A percentile compares a stretch with the other conserved stretches of the same genome.
Evolutionary conservation across 768 basidiomycete species (phyloP).

Genomic region (Agrocybe praecox): DNA sequence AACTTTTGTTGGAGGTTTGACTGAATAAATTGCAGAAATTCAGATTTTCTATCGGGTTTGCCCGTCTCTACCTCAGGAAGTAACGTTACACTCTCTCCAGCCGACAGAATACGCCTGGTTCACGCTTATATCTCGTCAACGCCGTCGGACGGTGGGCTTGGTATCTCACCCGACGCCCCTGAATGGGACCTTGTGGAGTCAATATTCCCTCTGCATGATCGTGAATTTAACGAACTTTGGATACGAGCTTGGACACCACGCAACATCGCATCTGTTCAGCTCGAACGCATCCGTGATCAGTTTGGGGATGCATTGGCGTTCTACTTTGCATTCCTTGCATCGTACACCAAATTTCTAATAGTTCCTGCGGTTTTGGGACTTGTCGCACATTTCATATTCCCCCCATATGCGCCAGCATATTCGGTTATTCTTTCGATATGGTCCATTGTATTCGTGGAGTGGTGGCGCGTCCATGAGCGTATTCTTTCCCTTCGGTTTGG

Average conservation of each 20-base stretch:
- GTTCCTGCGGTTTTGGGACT: slow-evolving; percentile 76
- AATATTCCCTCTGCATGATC: slow-evolving; percentile 85
- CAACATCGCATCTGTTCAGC: slow-evolving; percentile 61
- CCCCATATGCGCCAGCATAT: slow-evolving; percentile 77
- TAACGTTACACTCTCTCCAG: slow-evolving; percentile 55
- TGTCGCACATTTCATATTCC: slow-evolving; percentile 67
- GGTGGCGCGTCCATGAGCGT: slow-evolving; percentile 88
- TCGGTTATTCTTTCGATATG: slow-evolving; percentile 79
- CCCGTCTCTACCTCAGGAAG: slow-evolving; percentile 53
- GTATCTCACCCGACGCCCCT: slow-evolving; percentile 69
- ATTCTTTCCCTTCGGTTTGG: slow-evolving; percentile 84
- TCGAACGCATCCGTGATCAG: slow-evolving; percentile 73
- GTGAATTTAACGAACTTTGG: slow-evolving; percentile 80
- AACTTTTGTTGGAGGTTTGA: not conserved
- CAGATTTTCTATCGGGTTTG: slow-evolving; percentile 77
- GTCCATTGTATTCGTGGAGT: slow-evolving; percentile 86
- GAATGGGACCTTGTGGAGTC: slow-evolving; percentile 84
- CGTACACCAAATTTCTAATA: slow-evolving; percentile 79
- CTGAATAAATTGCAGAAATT: slow-evolving; percentile 45
- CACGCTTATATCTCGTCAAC: slow-evolving; percentile 72
- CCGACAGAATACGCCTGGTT: slow-evolving; percentile 82
- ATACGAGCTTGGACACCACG: slow-evolving; percentile 72
- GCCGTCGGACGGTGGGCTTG: slow-evolving; percentile 79
- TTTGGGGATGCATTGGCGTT: slow-evolving; percentile 85
- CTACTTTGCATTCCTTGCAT: slow-evolving; percentile 87